phyloP scores from a whole-genome alignment of 208 protist species.

The Strigomonas galati region DNA sequence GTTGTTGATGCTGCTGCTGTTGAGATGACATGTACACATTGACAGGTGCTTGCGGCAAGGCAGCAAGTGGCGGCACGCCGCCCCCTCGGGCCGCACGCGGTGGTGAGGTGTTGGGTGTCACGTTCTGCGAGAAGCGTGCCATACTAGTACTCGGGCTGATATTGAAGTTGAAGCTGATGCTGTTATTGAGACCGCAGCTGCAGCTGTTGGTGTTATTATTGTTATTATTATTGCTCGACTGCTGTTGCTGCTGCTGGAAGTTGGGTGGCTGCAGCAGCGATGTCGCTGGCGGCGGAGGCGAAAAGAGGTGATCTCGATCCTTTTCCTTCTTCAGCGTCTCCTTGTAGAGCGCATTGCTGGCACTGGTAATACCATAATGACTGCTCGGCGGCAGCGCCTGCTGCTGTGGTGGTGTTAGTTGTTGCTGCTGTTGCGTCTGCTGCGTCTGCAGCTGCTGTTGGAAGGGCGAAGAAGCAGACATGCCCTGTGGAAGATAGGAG shows the following conservation, averaged over 20 bases:
- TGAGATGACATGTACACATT: background rate
- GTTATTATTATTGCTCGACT: too few species aligned
- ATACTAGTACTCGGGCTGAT: background rate
- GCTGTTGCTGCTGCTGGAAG: background rate
- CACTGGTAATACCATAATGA: background rate
- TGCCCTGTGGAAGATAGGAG: background rate
- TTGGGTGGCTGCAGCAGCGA: background rate
- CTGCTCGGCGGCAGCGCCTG: background rate
- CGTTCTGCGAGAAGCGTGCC: background rate
- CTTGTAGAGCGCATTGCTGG: background rate
- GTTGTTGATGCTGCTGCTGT: too few species aligned
- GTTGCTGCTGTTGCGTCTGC: background rate
- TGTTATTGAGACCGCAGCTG: too few species aligned
- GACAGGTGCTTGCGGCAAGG: background rate
- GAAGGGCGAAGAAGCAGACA: too few species aligned
- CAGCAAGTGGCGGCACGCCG: background rate
- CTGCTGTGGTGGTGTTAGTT: too few species aligned
- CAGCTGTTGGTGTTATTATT: too few species aligned
- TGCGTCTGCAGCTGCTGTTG: background rate
- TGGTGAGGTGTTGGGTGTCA: background rate
- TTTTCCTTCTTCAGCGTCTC: background rate
- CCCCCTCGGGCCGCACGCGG: too few species aligned
- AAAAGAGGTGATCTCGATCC: background rate
- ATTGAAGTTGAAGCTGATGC: background rate
- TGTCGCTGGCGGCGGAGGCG: too few species aligned